phyloP scores from a whole-genome alignment of 805 yeast genomes.

The Wickerhamomyces chambardii region DNA sequence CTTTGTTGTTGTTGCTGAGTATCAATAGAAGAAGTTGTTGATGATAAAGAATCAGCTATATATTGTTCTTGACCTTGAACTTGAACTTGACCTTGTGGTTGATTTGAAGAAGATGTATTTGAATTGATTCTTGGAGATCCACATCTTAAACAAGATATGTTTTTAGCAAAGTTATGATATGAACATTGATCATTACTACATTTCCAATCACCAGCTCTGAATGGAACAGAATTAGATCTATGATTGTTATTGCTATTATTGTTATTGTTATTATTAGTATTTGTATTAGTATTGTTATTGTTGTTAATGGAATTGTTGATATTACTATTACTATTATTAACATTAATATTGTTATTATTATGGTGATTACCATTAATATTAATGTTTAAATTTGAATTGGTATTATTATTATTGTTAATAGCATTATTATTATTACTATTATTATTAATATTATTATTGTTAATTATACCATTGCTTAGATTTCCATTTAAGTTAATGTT shows the following conservation, averaged over 20 bases:
- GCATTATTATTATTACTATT: constrained; percentile 5
- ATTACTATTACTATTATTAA: constrained; percentile 13
- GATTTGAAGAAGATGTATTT: constrained; percentile 1
- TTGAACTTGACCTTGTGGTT: not conserved
- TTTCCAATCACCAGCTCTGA: constrained; percentile 96
- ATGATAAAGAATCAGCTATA: no score
- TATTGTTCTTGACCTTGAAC: not conserved
- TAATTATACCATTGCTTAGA: constrained; percentile 3
- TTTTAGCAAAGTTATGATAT: constrained; percentile 91
- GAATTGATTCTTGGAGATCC: constrained; percentile 54
- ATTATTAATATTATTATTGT: constrained; percentile 6
- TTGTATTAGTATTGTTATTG: constrained; percentile 5
- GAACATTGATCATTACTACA: constrained; percentile 71
- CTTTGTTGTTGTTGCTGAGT: no score
- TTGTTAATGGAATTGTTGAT: constrained; percentile 7
- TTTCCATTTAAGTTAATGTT: constrained; percentile 5
- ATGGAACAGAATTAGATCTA: constrained; percentile 61
- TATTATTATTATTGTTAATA: constrained; percentile 1
- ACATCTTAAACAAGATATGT: constrained; percentile 79
- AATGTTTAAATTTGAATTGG: no score
- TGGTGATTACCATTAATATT: no score
- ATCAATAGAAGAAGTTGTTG: no score
- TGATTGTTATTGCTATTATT: constrained; percentile 7
- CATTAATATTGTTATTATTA: constrained; percentile 5
- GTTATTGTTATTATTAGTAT: constrained; percentile 3